Evolutionary conservation across 495 filamentous ascomycete species (phyloP).

Genomic region (Hyaloscypha bicolor): DNA sequence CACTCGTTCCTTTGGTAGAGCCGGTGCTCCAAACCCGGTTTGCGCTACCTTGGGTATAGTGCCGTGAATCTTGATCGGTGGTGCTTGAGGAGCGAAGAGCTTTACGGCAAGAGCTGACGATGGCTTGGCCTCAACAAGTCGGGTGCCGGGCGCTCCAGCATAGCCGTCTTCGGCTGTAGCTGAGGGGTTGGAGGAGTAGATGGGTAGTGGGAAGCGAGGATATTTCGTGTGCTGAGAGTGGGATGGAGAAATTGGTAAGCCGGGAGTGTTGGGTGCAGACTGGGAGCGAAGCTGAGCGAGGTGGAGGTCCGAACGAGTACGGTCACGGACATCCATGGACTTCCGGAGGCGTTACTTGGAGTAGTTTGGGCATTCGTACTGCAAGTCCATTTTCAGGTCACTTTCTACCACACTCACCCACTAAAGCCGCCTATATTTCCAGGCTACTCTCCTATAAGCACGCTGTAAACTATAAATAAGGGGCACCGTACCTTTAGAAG

Average conservation of each 20-base stretch:
- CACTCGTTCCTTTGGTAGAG: slow-evolving; percentile 23
- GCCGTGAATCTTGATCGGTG: slow-evolving; percentile 73
- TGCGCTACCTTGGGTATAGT: slow-evolving; percentile 51
- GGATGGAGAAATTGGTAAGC: slow-evolving; percentile 56
- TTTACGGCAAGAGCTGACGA: slow-evolving; percentile 44
- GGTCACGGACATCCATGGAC: slow-evolving; percentile 94
- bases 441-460: too few species aligned
- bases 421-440: too few species aligned
- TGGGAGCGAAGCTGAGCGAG: slow-evolving; percentile 91
- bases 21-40: slow-evolving; percentile 30
- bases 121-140: slow-evolving; percentile 53
- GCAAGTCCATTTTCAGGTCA: too few species aligned
- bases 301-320: slow-evolving; percentile 90
- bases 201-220: slow-evolving; percentile 52
- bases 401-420: too few species aligned
- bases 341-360: slow-evolving; percentile 92
- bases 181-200: slow-evolving; percentile 39
- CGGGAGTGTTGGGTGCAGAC: slow-evolving; percentile 92
- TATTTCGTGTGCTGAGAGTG: slow-evolving; percentile 51
- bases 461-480: too few species aligned
- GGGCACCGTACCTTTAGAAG: too few species aligned
- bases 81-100: slow-evolving; percentile 81
- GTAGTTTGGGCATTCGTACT: too few species aligned
- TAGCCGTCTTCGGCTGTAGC: slow-evolving; percentile 46
- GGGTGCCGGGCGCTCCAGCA: slow-evolving; percentile 33